A percentile compares a stretch with the other conserved stretches of the same genome.
Evolutionary conservation across 495 filamentous ascomycete species (phyloP).

Genomic region (Tetracladium setigerum): DNA sequence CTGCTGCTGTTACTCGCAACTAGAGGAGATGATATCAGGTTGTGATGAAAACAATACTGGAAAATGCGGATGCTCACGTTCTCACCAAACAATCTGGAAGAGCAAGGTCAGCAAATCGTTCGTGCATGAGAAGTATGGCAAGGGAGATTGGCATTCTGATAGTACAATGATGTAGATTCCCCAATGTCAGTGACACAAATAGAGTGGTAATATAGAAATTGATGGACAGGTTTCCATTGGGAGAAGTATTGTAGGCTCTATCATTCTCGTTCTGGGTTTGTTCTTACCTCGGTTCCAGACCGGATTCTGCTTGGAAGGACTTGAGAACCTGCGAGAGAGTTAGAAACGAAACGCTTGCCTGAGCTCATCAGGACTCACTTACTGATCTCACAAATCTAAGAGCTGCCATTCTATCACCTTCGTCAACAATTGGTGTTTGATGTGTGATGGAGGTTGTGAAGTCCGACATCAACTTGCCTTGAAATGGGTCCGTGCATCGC

Average conservation of each 20-base stretch:
- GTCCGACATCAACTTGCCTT: not conserved
- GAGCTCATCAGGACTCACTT: slow-evolving; percentile 8
- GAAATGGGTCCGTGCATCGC: slow-evolving; percentile 3
- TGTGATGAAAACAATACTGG: not conserved
- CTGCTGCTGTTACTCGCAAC: slow-evolving; percentile 70
- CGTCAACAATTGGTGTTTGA: not conserved
- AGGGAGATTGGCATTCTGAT: not conserved
- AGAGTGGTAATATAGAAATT: too few relatives aligned
- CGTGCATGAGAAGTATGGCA: not conserved
- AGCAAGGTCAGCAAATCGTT: slow-evolving; percentile 2
- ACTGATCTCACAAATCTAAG: slow-evolving; percentile 58
- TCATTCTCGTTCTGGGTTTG: too few relatives aligned
- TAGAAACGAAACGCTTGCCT: slow-evolving; percentile 1
- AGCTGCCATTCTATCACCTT: slow-evolving; percentile 45
- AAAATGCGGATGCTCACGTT: slow-evolving; percentile 25
- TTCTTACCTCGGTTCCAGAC: slow-evolving; percentile 74
- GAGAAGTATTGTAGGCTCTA: not conserved
- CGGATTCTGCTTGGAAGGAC: slow-evolving; percentile 46
- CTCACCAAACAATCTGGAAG: slow-evolving; percentile 31
- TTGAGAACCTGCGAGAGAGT: slow-evolving; percentile 19
- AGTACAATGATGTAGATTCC: too few relatives aligned
- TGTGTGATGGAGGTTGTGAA: not conserved
- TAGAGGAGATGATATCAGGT: slow-evolving; percentile 24
- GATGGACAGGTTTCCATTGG: too few relatives aligned
- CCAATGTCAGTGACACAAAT: too few relatives aligned